These are phyloP conservation scores for Anthoceros angustus DNA, from an alignment of 225 moss, liverwort and hornwort species.

Conservation along the genomic window DNA sequence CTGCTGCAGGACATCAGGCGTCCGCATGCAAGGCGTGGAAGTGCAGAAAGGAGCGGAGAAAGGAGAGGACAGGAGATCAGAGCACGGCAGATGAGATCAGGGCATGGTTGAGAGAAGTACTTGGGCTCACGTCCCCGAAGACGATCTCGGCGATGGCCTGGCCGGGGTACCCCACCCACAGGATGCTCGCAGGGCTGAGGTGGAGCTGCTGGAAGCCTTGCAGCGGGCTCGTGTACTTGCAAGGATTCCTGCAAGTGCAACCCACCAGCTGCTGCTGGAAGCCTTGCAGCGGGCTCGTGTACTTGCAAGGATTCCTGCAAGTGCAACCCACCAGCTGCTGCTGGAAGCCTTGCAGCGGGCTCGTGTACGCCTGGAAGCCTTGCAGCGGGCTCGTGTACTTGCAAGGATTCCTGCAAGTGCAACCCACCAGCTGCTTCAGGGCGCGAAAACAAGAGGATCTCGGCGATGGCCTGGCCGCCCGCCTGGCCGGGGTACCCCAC, in stretches of 20 bases:
- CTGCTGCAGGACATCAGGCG: no score
- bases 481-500: constrained; percentile 76
- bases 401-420: not conserved
- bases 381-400: not conserved
- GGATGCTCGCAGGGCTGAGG: constrained; percentile 34
- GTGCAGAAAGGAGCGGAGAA: no score
- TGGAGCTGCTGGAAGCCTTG: constrained; percentile 30
- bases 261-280: not conserved
- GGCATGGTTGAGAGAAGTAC: constrained; percentile 9
- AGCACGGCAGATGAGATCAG: not conserved
- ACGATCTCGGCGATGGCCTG: constrained; percentile 61
- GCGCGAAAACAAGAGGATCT: constrained; percentile 8
- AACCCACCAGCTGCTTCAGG: not conserved
- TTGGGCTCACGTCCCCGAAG: constrained; percentile 58
- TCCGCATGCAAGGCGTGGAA: no score
- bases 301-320: not conserved
- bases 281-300: not conserved
- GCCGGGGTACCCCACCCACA: constrained; percentile 90
- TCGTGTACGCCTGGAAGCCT: not conserved
- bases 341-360: not conserved
- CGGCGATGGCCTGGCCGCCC: constrained; percentile 63
- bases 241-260: not conserved
- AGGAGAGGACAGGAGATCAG: no score
- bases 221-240: not conserved
- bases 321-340: not conserved